phyloP scores from a whole-genome alignment of 352 stramenopile species.

The Phytophthora fragariaefolia region DNA sequence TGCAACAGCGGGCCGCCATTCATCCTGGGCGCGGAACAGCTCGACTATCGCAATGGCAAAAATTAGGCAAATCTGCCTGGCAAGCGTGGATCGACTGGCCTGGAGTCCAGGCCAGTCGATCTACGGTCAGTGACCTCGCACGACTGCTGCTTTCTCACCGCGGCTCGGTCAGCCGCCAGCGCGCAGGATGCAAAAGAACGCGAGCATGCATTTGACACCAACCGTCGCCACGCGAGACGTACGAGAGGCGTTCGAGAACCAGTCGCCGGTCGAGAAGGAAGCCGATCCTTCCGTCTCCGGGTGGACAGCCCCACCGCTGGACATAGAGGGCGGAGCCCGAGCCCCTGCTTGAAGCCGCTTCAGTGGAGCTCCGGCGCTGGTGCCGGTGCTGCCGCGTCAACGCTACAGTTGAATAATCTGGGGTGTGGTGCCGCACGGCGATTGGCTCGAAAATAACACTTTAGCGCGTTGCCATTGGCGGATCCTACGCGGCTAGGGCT shows the following conservation, averaged over 20 bases:
- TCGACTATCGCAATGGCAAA: not conserved
- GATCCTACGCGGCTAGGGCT: not conserved
- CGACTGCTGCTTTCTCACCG: not conserved
- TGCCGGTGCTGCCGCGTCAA: not conserved
- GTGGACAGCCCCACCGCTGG: not conserved
- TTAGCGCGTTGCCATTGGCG: not conserved
- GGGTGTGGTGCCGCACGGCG: not conserved
- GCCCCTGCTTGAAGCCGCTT: not conserved
- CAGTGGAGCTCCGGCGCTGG: not conserved
- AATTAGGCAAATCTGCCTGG: not conserved
- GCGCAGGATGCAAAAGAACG: not conserved
- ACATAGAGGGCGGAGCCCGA: not conserved
- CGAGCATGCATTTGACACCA: not conserved
- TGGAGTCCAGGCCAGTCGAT: no score
- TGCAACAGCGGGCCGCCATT: no score
- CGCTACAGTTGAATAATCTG: conserved; percentile 7
- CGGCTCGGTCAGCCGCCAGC: not conserved
- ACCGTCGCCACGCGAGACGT: not conserved
- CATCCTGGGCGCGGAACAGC: no score
- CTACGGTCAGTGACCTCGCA: no score
- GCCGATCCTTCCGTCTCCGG: not conserved
- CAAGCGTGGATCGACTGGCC: no score
- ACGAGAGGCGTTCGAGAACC: not conserved
- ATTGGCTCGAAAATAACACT: conserved; percentile 12
- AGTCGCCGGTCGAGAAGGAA: not conserved